Base-by-base conservation (phyloP, 768 basidiomycete species). In the Lactifluus subvellereus region DNA sequence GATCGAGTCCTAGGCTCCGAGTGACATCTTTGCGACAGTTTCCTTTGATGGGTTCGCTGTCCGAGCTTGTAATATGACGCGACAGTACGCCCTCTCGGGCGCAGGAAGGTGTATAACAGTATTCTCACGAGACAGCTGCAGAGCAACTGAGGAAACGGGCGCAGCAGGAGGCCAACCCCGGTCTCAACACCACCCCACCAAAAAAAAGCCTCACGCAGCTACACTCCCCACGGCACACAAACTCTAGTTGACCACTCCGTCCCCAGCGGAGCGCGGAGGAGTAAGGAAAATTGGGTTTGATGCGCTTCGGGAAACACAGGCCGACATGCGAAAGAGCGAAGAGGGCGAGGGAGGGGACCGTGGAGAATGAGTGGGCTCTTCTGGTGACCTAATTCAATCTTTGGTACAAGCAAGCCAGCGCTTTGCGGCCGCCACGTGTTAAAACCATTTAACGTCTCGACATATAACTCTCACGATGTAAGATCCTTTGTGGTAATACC, bases 381-480 rank as follows among this genome's bases (percentile, higher is more conserved):
- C 51, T 13, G 5, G 37, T 33, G 30, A 27, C 59, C 56, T 38
- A 18, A 62, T 53, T 9, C 56, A 18, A 53, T 20, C n/a, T 52
- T 53, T 32, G 57, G 42, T 14, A 38, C 7, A 22, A 18, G 27
- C 30, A 10, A 7, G 7, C 35, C 51, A 40, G 51, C 11, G 30
- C 35, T 22, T 62, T 53, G 61, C 59, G 32, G 10, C 1, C 7
- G 16, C 35, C 52, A 60, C 59, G 59, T 54, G 59, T 37, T 20
- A 16, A 40, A 6, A 22, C 18, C 20, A 38, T 35, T 30, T 20
- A 32, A 52, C 40, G 32, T 16, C 27, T 32, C n/a, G n/a, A 14
- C 38, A 40, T 14, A 42, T 16, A 3, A 20, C 35, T 42, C 38
- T n/a, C 20, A n/a, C 35, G 48, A 7, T 3, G 27, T 16, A 37